These are phyloP conservation scores for Plenodomus tracheiphilus DNA, from an alignment of 2,329 filamentous ascomycete species.

Conservation along the genomic window DNA sequence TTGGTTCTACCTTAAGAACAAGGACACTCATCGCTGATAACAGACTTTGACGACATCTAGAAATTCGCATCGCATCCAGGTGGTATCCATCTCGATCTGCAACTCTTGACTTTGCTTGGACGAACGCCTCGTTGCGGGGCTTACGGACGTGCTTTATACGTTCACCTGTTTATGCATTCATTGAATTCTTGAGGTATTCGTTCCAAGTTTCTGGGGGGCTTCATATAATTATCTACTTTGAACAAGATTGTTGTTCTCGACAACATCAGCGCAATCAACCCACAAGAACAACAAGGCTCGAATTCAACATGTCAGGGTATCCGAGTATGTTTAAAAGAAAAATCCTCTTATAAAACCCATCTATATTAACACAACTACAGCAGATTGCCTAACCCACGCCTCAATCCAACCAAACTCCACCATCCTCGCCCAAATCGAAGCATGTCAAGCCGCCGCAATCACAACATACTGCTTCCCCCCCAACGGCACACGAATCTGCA, in stretches of 20 bases:
- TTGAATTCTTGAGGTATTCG: too few species aligned
- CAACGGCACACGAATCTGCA: slow-evolving; percentile 21
- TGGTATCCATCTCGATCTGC: background rate
- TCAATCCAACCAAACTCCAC: slow-evolving; percentile 1
- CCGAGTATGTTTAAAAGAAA: background rate
- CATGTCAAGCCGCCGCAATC: slow-evolving; percentile 14
- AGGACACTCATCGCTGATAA: too few species aligned
- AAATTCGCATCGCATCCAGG: background rate
- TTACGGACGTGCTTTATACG: background rate
- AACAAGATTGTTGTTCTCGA: too few species aligned
- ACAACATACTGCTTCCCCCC: slow-evolving; percentile 24
- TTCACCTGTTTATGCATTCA: background rate
- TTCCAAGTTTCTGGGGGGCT: too few species aligned
- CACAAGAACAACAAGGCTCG: too few species aligned
- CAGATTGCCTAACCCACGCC: slow-evolving; percentile 2
- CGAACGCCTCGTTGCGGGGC: background rate
- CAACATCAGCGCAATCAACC: too few species aligned
- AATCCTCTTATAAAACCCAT: background rate
- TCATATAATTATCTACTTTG: background rate
- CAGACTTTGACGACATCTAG: background rate
- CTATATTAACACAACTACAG: slow-evolving; percentile 4
- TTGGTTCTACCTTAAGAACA: background rate
- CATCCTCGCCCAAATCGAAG: slow-evolving; percentile 4
- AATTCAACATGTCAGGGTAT: slow-evolving; percentile 5
- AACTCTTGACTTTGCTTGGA: background rate